Conservation (phyloP, 2,329 filamentous ascomycete species). For the Monosporascus sp. region DNA sequence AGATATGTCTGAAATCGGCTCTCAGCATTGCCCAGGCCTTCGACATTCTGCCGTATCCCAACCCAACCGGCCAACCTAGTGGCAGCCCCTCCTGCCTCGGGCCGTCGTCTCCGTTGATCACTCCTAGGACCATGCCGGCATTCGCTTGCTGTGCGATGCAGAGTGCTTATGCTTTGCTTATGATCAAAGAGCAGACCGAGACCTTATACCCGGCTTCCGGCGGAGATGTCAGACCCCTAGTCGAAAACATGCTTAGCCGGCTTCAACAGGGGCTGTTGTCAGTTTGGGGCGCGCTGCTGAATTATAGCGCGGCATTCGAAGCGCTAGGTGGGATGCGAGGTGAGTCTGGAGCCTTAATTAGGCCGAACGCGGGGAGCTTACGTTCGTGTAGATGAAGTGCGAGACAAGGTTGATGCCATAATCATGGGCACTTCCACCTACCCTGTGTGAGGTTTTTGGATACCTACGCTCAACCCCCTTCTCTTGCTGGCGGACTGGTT, state of each 20-base stretch:
- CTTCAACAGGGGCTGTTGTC: conserved; percentile 38
- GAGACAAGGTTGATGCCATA: conserved; percentile 21
- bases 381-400: conserved; percentile 22
- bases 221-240: conserved; percentile 17
- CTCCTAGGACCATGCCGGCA: conserved; percentile 40
- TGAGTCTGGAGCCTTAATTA: conserved; percentile 14
- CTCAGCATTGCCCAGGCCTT: conserved; percentile 43
- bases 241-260: conserved; percentile 32
- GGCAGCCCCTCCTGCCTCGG: conserved; percentile 30
- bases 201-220: conserved; percentile 28
- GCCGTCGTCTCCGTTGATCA: conserved; percentile 31
- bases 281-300: conserved; percentile 35
- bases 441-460: neutral
- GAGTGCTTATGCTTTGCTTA: conserved; percentile 38
- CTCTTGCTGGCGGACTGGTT: too few species aligned
- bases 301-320: conserved; percentile 39
- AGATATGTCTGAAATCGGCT: conserved; percentile 44
- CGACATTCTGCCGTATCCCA: conserved; percentile 40
- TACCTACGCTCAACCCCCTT: too few species aligned
- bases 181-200: conserved; percentile 37
- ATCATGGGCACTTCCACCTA: neutral
- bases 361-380: conserved; percentile 6
- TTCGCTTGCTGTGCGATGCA: conserved; percentile 44
- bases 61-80: conserved; percentile 31
- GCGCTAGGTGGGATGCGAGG: conserved; percentile 41